Evolutionary conservation across 2,329 filamentous ascomycete species (phyloP), one percentile per base, ranked within the genome.

Genomic region (Blastomyces silverae): DNA sequence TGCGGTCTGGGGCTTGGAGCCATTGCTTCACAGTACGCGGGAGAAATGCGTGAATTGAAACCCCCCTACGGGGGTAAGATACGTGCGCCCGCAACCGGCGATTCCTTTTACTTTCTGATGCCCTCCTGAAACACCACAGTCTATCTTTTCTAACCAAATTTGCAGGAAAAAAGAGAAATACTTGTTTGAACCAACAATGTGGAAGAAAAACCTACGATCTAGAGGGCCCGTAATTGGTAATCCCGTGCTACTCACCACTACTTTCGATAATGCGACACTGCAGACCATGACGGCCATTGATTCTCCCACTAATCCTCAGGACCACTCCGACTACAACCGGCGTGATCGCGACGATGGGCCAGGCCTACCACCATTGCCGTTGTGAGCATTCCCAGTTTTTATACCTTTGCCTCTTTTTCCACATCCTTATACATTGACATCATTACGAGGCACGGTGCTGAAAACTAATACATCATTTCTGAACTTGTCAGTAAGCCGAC

Each of bases 131-230:
- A 60, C 57, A 60, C n/a, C 15, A 6, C n/a, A 37, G 39, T 48
- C 52, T 15, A 59, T 67, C 62, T 71, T 42, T 44, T 59, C 37
- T 59, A 59, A 59, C 34, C 13, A 42, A 42, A 7, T 6, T 25
- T 44, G 13, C 37, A 25, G 37, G 56, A 22, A 17, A 44, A 25
- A 44, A 10, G 37, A 17, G n/a, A 59, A 22, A 28, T 46, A 20
- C 13, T 59, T 59, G 37, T n/a, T 25, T 59, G 37, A 59, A 25
- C 20, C 20, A 59, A 76, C 66, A n/a, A 84, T 85, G 83, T 85
- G 82, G 82, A 82, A 83, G 72, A 81, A 81, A 70, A 73, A 73
- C 76, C 79, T n/a, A n/a, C 17, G 71, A 69, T 77, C 78, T 68
- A 80, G 74, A 71, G 78, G 79, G 65, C 78, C 77, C 58, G 71